Evolutionary conservation across 2,329 filamentous ascomycete species (phyloP).

Genomic region (Lasiodiplodia hormozganensis): DNA sequence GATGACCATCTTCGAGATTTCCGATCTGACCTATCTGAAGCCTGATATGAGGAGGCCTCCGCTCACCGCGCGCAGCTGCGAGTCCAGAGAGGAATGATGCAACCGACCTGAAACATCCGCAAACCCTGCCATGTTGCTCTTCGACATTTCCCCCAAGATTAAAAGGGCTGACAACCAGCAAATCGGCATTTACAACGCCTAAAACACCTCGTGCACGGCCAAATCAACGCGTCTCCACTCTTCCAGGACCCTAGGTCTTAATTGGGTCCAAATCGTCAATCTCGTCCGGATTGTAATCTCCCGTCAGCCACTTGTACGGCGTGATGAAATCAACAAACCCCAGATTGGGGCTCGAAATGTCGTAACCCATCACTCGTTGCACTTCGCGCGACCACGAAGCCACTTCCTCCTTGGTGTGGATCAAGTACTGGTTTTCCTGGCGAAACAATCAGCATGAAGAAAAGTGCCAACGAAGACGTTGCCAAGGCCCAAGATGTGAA

Average conservation of each 20-base stretch:
- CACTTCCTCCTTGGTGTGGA: conserved; percentile 24
- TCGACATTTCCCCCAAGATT: not conserved
- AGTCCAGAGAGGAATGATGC: not conserved
- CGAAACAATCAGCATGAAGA: not conserved
- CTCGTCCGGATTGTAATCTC: conserved; percentile 11
- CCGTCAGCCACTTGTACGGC: conserved; percentile 23
- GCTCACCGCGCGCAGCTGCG: not conserved
- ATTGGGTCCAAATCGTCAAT: conserved; percentile 26
- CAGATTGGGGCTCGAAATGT: conserved; percentile 29
- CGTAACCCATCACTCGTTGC: conserved; percentile 26
- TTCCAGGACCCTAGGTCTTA: not conserved
- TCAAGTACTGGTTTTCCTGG: conserved; percentile 28
- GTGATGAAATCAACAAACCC: conserved; percentile 28
- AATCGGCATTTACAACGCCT: not conserved
- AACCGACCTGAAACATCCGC: not conserved
- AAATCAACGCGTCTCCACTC: too few species aligned
- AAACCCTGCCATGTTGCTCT: not conserved
- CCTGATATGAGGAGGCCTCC: not conserved
- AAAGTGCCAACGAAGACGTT: not conserved
- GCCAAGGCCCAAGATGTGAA: not conserved
- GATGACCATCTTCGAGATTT: not conserved
- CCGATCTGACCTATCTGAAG: not conserved
- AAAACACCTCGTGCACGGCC: not conserved
- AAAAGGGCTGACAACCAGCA: conserved; percentile 2
- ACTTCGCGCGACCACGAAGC: conserved; percentile 8